Conservation (phyloP, 352 stramenopile species). For the Pythium pyrilobum region DNA sequence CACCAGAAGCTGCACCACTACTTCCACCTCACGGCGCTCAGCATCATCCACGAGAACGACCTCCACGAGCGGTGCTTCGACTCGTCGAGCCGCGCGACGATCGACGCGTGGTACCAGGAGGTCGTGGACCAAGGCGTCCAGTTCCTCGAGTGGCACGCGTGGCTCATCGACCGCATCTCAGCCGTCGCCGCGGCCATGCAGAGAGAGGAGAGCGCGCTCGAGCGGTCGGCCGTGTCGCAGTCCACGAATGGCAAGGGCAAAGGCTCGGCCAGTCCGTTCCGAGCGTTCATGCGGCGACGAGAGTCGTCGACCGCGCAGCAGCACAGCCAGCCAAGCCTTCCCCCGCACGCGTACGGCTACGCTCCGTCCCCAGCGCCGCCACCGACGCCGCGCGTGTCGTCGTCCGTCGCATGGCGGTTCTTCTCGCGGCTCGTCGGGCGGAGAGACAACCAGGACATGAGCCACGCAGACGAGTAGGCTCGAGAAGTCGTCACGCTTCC, state of each 20-base stretch:
- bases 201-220: slow-evolving; percentile 22
- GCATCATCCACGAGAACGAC: slow-evolving; percentile 85
- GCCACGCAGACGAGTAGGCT: not conserved
- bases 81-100: slow-evolving; percentile 77
- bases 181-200: slow-evolving; percentile 47
- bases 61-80: slow-evolving; percentile 73
- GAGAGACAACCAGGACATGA: slow-evolving; percentile 25
- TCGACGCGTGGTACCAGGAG: slow-evolving; percentile 83
- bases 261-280: slow-evolving; percentile 19
- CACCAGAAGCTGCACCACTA: slow-evolving; percentile 86
- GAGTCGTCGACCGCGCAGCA: slow-evolving; percentile 4
- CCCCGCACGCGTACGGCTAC: slow-evolving; percentile 5
- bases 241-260: not conserved
- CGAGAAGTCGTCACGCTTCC: no score
- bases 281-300: slow-evolving; percentile 11
- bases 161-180: slow-evolving; percentile 81
- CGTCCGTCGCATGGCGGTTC: slow-evolving; percentile 61
- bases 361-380: slow-evolving; percentile 1
- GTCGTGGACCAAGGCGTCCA: slow-evolving; percentile 59
- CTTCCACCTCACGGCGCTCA: slow-evolving; percentile 81
- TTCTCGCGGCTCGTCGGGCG: slow-evolving; percentile 43
- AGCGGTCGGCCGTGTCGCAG: slow-evolving; percentile 12
- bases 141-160: slow-evolving; percentile 77
- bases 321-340: not conserved
- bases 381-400: slow-evolving; percentile 33